Percentiles rank a stretch among this genome's conserved stretches.
Evolutionary conservation across 2,329 filamentous ascomycete genomes (phyloP).

Genomic region (Pyricularia sp.): DNA sequence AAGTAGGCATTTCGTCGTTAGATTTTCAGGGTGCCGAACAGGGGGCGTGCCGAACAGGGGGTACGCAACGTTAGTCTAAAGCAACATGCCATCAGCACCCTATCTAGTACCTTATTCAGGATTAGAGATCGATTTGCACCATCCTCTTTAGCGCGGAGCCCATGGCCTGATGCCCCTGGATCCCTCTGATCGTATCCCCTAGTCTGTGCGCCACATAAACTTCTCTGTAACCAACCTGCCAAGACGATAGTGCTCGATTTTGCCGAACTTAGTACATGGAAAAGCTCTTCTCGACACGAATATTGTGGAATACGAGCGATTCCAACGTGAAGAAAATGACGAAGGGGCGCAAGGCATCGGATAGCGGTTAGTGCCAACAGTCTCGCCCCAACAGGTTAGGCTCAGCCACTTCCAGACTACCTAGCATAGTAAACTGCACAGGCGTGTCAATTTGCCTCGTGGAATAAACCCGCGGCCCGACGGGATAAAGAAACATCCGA

Average conservation of each 20-base stretch:
- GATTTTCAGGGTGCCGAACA: too few relatives aligned
- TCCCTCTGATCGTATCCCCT: not conserved
- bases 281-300: not conserved
- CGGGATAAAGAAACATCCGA: too few relatives aligned
- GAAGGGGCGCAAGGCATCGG: not conserved
- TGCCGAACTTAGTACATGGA: not conserved
- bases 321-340: too few relatives aligned
- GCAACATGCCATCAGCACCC: not conserved
- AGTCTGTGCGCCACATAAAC: too few relatives aligned
- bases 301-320: not conserved
- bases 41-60: too few relatives aligned
- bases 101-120: not conserved
- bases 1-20: too few relatives aligned
- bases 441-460: too few relatives aligned
- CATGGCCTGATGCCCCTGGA: not conserved
- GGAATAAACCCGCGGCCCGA: too few relatives aligned
- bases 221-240: not conserved
- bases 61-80: too few relatives aligned
- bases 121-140: not conserved
- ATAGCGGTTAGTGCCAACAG: not conserved
- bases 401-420: not conserved
- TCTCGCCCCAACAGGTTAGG: not conserved
- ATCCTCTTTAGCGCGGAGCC: not conserved
- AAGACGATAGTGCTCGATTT: not conserved
- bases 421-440: too few relatives aligned